Base-by-base conservation (phyloP, 768 basidiomycete species). In the Coprinopsis cinerea region DNA sequence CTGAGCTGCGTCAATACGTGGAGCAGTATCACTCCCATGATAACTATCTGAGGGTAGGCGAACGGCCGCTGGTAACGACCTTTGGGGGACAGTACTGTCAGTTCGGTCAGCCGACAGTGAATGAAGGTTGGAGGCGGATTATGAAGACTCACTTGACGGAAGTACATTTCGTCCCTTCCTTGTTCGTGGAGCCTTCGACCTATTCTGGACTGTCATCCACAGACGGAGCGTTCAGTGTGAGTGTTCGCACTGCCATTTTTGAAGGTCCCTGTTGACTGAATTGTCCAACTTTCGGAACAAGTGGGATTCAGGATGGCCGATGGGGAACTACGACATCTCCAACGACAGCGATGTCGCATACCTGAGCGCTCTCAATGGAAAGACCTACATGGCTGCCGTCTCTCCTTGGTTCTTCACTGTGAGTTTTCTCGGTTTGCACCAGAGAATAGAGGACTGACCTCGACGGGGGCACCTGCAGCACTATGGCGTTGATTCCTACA, bases 401-500 rank as follows among this genome's bases (percentile, higher is more conserved):
- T 81, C 81, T 4, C 83, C 85, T 13, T 81, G 78, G 76, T 85
- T 85, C 70, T 85, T 78, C 67, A 82, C 81, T 13, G 69, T 69
- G 62, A 4, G 4, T 24, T 24, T 3, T 48, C 15, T 35, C 35
- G n/a, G 44, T 3, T 3, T 26, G 23, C 6, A 22, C 45, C 20
- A 14, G 13, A 17, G 20, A 22, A 36, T 22, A n/a, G 25, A 7
- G 24, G 22, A 28, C 23, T 34, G 20, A 24, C 11, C 28, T n/a
- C 24, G 10, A 37, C 17, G 6, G 17, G 18, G 36, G 27, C n/a
- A 17, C 2, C 36, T 27, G 34, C 35, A 71, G 59, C 82, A 83
- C 61, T 85, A 77, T 54, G 72, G 72, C 36, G 63, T 62, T 10
- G 61, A 70, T 47, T 68, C 70, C 17, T 78, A 62, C 68, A 78